phyloP scores from a whole-genome alignment of 2,329 filamentous ascomycete genomes.

The Colletotrichum orbiculare region DNA sequence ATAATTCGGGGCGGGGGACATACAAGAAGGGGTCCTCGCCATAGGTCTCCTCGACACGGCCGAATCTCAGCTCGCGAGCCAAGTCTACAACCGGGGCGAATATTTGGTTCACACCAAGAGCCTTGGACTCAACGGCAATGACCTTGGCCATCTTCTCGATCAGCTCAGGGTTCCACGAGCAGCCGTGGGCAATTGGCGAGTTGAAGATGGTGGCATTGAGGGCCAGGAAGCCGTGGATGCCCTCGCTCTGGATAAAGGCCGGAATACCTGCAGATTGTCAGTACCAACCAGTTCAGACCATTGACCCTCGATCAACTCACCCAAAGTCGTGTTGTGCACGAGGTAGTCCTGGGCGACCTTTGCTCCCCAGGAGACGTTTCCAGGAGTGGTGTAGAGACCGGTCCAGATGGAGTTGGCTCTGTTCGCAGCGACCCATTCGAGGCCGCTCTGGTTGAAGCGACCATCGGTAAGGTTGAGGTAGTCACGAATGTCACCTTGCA shows the following conservation, averaged over 20 bases:
- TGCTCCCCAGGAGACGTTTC: slow-evolving; percentile 71
- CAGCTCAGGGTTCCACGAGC: slow-evolving; percentile 74
- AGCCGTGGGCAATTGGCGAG: slow-evolving; percentile 78
- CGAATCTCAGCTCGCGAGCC: slow-evolving; percentile 76
- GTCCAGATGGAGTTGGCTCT: slow-evolving; percentile 79
- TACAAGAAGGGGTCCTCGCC: slow-evolving; percentile 75
- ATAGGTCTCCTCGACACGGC: slow-evolving; percentile 79
- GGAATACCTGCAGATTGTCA: slow-evolving; percentile 75
- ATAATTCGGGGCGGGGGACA: slow-evolving; percentile 23
- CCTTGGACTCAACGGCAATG: slow-evolving; percentile 73
- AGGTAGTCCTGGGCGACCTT: slow-evolving; percentile 77
- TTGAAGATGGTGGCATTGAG: slow-evolving; percentile 84
- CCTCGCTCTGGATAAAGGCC: slow-evolving; percentile 78
- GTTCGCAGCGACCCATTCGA: slow-evolving; percentile 73
- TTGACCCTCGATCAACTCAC: slow-evolving; percentile 36
- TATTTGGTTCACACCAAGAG: slow-evolving; percentile 78
- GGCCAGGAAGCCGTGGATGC: slow-evolving; percentile 78
- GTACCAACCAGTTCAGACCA: neutral
- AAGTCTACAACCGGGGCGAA: slow-evolving; percentile 79
- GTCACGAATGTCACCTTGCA: slow-evolving; percentile 77
- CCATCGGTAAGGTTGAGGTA: slow-evolving; percentile 78
- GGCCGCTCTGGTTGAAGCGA: slow-evolving; percentile 73
- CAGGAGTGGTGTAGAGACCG: slow-evolving; percentile 72
- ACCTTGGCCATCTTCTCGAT: slow-evolving; percentile 73
- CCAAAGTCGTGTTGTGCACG: slow-evolving; percentile 56